Base-by-base conservation (phyloP, 108 stramenopile species). In the Epithemia pelagica region DNA sequence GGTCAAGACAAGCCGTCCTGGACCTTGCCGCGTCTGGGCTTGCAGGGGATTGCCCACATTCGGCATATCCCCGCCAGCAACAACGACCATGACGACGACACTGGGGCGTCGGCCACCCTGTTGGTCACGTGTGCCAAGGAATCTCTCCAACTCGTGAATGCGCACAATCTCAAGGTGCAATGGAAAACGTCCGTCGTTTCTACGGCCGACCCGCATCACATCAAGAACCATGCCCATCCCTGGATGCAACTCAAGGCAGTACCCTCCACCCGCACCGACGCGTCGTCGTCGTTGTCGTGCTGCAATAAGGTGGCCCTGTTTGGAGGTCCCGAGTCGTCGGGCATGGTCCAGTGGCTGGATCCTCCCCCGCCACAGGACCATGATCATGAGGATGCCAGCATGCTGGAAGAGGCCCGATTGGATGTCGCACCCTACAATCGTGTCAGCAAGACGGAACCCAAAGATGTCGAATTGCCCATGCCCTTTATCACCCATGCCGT, bases 401-500 rank as follows among this genome's bases (percentile, higher is more conserved):
- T n/a, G n/a, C n/a, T n/a, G n/a, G 78, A 90, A 28, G 70, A 68
- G 37, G 72, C 71, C 21, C 66, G 69, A 1, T 73, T 93, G 22
- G 89, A 88, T 65, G 85, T 88, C n/a, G 84, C 83, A 22, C 87
- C 85, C 2, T 90, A 78, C 80, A 93, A 93, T 66, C 77, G 89
- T 0, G 75, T 90, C 8, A 84, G 81, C 54, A 73, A 85, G 33
- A 77, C 73, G 25, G 86, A 89, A 66, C 61, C 59, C 2, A 54
- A 54, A 19, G 76, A 83, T 10, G 69, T 70, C 26, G 76, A 78
- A 32, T 65, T 90, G 53, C 91, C 91, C 5, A 67, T 60, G 32
- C 89, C 92, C 21, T 60, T 80, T 5, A 75, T 93, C n/a, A 77
- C 77, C 0, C 81, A 80, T 30, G 66, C 82, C 59, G 84, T 67